phyloP scores from a whole-genome alignment of 352 stramenopile species.

The Globisporangium spiculum region DNA sequence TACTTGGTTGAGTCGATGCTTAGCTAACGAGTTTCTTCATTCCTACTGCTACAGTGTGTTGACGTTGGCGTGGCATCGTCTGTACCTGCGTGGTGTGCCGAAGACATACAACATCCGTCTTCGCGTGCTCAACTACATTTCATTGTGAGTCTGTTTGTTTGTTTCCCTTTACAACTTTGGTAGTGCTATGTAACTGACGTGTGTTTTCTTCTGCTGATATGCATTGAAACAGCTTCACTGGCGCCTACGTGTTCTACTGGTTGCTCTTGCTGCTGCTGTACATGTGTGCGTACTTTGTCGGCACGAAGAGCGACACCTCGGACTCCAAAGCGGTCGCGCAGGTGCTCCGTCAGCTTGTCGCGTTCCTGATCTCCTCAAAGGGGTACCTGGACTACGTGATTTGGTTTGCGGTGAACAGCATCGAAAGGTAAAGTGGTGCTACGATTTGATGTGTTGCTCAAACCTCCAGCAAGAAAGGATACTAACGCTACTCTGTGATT shows the following conservation, averaged over 20 bases:
- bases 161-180: background rate
- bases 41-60: constrained; percentile 44
- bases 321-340: constrained; percentile 61
- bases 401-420: constrained; percentile 90
- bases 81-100: constrained; percentile 79
- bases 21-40: background rate
- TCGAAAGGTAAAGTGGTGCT: constrained; percentile 44
- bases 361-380: constrained; percentile 81
- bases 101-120: constrained; percentile 90
- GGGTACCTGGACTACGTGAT: constrained; percentile 88
- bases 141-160: constrained; percentile 46
- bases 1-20: background rate
- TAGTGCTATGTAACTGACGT: background rate
- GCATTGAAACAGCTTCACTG: constrained; percentile 54
- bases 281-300: constrained; percentile 90
- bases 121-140: constrained; percentile 87
- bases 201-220: background rate
- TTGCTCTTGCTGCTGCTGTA: constrained; percentile 82
- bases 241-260: constrained; percentile 89
- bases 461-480: background rate
- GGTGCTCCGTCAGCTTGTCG: constrained; percentile 78
- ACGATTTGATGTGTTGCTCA: background rate
- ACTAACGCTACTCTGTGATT: background rate
- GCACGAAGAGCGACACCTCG: constrained; percentile 59
- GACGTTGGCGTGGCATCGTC: constrained; percentile 77